These are phyloP conservation scores for Aphanomyces invadans DNA, from an alignment of 352 stramenopile species.

Conservation along the genomic window DNA sequence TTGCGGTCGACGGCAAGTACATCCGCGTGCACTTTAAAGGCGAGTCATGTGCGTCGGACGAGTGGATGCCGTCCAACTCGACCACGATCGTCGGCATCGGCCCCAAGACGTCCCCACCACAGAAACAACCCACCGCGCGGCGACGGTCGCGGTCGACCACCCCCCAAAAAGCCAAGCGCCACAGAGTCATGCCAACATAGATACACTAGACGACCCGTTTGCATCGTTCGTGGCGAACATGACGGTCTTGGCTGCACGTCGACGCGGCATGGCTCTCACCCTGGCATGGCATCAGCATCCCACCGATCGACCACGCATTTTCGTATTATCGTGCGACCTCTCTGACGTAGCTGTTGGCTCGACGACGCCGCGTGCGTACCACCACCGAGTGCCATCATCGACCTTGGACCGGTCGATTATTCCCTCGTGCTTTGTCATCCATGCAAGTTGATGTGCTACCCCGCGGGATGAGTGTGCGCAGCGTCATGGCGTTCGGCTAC, in stretches of 20 bases:
- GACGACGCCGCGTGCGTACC: no score
- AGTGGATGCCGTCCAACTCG: slow-evolving; percentile 5
- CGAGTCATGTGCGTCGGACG: neutral
- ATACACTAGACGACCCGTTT: no score
- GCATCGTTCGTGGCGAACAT: no score
- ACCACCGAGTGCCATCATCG: neutral
- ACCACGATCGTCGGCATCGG: neutral
- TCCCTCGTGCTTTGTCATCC: neutral
- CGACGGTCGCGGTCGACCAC: neutral
- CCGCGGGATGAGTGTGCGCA: neutral
- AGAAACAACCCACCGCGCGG: neutral
- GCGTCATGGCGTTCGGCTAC: no score
- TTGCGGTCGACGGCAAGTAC: slow-evolving; percentile 59
- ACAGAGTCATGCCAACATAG: no score
- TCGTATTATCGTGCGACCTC: no score
- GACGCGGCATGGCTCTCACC: no score
- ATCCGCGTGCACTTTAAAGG: slow-evolving; percentile 72
- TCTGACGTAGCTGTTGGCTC: no score
- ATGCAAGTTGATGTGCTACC: slow-evolving; percentile 20
- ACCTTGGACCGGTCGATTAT: neutral
- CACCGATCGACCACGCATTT: no score
- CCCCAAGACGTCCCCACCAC: neutral
- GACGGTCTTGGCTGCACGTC: no score
- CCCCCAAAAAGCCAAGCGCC: no score
- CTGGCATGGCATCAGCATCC: no score